phyloP scores from a whole-genome alignment of 176 grass and related monocot genomes.

The Hordeum vulgare region DNA sequence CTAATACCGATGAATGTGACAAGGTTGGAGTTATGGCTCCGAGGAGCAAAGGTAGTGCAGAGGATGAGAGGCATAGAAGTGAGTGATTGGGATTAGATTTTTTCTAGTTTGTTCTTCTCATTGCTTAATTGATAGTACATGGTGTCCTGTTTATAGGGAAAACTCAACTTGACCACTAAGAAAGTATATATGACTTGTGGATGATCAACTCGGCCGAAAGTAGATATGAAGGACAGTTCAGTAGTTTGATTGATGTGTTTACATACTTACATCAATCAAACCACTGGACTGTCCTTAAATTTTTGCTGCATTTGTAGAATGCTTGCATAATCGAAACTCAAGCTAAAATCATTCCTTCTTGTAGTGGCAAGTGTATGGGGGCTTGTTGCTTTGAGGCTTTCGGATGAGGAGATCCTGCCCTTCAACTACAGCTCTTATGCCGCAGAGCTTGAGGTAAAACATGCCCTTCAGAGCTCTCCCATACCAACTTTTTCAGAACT shows the following conservation, averaged over 20 bases:
- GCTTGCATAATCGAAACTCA: background rate
- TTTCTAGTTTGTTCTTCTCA: background rate
- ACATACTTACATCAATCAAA: no score
- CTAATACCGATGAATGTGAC: background rate
- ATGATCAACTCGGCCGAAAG: no score
- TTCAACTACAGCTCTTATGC: conserved; percentile 78
- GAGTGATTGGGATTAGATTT: background rate
- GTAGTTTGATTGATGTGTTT: no score
- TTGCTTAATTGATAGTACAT: background rate
- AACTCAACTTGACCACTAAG: background rate
- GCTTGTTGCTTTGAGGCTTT: conserved; percentile 67
- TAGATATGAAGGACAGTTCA: no score
- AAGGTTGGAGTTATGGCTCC: background rate
- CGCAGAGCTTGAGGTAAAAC: conserved; percentile 65
- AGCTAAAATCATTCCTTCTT: conserved; percentile 7
- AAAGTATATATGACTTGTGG: no score
- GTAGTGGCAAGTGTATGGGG: conserved; percentile 85
- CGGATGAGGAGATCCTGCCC: conserved; percentile 85
- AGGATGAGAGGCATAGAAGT: background rate
- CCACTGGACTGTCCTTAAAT: background rate
- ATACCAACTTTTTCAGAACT: background rate
- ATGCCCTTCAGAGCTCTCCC: background rate
- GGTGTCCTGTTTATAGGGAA: background rate
- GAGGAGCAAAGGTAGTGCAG: background rate
- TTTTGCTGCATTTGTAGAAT: background rate